Base-by-base conservation (phyloP, 2,329 filamentous ascomycete species). In the Neonectria magnoliae region DNA sequence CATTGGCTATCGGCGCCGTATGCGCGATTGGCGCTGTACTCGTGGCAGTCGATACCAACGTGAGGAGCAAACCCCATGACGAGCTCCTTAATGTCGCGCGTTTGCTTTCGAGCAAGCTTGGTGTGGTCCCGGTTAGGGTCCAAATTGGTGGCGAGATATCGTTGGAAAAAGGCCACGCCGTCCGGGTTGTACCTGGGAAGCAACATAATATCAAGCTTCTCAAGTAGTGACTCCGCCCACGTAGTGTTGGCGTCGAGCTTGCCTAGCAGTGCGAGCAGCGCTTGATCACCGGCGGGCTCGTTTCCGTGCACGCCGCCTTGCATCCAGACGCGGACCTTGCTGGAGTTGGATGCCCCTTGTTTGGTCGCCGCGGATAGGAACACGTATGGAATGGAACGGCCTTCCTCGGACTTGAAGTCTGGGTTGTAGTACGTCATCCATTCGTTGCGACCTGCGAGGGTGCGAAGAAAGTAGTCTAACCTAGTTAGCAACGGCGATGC, bases 221-320 rank as follows among this genome's bases (percentile, higher is more conserved):
- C 67, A 1, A 76, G 50, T 2, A 76, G 59, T 1, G 70, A 73
- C 0, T 64, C 58, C 1, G 74, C n/a, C 73, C 73, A 76, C 0
- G 68, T 68, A 4, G 68, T 45, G 25, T 76, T 73, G 27, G 70
- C 69, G 22, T 76, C 74, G 5, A 76, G 62, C 6, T 76, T 76
- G 1, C 74, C 74, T 0, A 76, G 51, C 0, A 76, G 51, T 0
- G 74, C 73, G 1, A 76, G 66, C 2, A 76, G 66, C 0, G 68
- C 71, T 51, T 76, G 70, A 14, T 76, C 74, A 1, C 73, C 74
- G 0, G 64, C 72, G 0, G 74, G 74, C 8, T 76, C 74, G 10
- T 76, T 76, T 13, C 74, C 74, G 16, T 76, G 74, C 5, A 76
- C 74, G 0, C 71, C 74, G 4, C 71, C 73, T 53, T 76, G 74